A percentile compares a stretch with the other conserved stretches of the same genome.
Conservation (phyloP, 2,329 filamentous ascomycete species). For the Triangularia verruculosa region DNA sequence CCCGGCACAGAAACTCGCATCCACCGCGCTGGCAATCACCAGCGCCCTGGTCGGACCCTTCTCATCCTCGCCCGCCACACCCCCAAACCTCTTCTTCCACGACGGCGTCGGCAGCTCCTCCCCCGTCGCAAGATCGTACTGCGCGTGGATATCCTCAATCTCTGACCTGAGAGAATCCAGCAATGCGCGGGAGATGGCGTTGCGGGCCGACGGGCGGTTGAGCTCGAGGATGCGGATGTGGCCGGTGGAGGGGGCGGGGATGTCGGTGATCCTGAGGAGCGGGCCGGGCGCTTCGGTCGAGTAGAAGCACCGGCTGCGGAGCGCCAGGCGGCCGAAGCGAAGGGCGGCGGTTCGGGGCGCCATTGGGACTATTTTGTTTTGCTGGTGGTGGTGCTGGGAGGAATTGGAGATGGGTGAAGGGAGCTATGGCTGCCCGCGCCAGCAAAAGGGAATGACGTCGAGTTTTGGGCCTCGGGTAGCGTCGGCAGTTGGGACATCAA, state of each 20-base stretch:
- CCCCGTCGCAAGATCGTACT: slow-evolving; percentile 53
- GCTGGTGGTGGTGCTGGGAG: background rate
- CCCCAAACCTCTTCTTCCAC: slow-evolving; percentile 42
- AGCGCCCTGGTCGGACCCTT: slow-evolving; percentile 70
- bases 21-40: slow-evolving; percentile 80
- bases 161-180: slow-evolving; percentile 69
- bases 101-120: slow-evolving; percentile 45
- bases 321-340: slow-evolving; percentile 12
- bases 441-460: background rate
- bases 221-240: slow-evolving; percentile 86
- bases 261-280: slow-evolving; percentile 66
- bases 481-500: background rate
- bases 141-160: slow-evolving; percentile 66
- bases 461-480: background rate
- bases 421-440: background rate
- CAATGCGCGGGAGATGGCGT: slow-evolving; percentile 82
- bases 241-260: slow-evolving; percentile 75
- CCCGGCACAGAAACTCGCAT: slow-evolving; percentile 87
- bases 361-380: slow-evolving; percentile 3
- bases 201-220: slow-evolving; percentile 79
- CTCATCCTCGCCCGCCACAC: slow-evolving; percentile 42
- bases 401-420: background rate
- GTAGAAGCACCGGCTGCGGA: slow-evolving; percentile 20
- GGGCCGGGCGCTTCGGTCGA: slow-evolving; percentile 41
- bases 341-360: slow-evolving; percentile 10